phyloP scores from a whole-genome alignment of 257 asterid species.

The Scutellaria baicalensis region DNA sequence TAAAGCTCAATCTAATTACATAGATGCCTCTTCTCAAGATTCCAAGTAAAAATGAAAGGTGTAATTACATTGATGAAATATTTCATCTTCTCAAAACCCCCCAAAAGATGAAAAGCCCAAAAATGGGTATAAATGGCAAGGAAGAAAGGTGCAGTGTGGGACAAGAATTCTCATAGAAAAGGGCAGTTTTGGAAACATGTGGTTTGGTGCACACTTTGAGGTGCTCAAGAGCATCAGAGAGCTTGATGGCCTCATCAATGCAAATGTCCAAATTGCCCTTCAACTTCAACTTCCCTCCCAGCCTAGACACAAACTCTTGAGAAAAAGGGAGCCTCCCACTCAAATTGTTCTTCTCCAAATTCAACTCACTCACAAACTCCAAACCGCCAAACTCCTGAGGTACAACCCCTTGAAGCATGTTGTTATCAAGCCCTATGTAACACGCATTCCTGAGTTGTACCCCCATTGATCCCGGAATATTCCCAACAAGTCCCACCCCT shows the following conservation, averaged over 20 bases:
- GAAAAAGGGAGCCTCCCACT: slow-evolving; percentile 79
- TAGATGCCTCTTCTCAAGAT: no score
- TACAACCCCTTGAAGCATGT: slow-evolving; percentile 55
- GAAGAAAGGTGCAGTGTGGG: slow-evolving; percentile 14
- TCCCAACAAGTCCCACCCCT: slow-evolving; percentile 52
- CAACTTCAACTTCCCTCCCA: slow-evolving; percentile 72
- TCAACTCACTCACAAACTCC: slow-evolving; percentile 52
- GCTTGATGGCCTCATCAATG: slow-evolving; percentile 37
- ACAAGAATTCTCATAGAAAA: slow-evolving; percentile 27
- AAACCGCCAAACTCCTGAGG: slow-evolving; percentile 62
- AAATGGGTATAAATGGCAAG: slow-evolving; percentile 17
- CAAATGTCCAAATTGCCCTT: slow-evolving; percentile 81
- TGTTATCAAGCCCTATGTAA: slow-evolving; percentile 69
- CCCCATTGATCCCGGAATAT: slow-evolving; percentile 67
- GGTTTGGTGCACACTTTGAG: slow-evolving; percentile 42
- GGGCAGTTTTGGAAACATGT: slow-evolving; percentile 36
- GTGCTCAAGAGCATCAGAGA: slow-evolving; percentile 30
- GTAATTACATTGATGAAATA: no score
- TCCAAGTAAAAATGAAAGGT: no score
- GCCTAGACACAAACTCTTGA: slow-evolving; percentile 34
- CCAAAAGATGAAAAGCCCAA: slow-evolving; percentile 7
- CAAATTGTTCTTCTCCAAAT: slow-evolving; percentile 69
- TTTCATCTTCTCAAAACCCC: neutral
- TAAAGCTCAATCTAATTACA: no score
- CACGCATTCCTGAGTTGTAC: slow-evolving; percentile 35